Conservation (phyloP, 352 stramenopile species). For the Phytophthora hybrid region DNA sequence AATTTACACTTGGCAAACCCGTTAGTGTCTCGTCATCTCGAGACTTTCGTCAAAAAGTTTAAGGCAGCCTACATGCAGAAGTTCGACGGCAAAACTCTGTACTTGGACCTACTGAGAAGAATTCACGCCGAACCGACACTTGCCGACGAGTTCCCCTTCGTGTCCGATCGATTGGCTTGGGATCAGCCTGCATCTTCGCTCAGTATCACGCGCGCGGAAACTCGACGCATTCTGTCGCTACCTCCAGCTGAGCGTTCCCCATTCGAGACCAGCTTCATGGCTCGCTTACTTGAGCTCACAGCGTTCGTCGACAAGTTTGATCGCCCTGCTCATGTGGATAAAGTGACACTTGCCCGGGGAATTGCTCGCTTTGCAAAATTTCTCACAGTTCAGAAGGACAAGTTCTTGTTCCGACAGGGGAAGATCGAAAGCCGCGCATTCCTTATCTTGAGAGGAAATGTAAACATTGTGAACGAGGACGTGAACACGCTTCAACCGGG, state of each 20-base stretch:
- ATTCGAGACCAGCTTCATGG: slow-evolving; percentile 64
- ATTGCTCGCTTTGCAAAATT: slow-evolving; percentile 67
- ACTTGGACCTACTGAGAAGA: slow-evolving; percentile 72
- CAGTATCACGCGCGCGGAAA: slow-evolving; percentile 74
- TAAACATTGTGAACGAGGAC: slow-evolving; percentile 86
- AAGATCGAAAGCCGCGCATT: slow-evolving; percentile 83
- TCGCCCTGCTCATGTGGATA: slow-evolving; percentile 53
- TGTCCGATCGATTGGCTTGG: slow-evolving; percentile 62
- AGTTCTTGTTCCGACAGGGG: slow-evolving; percentile 73
- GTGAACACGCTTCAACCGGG: slow-evolving; percentile 39
- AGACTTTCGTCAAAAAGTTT: slow-evolving; percentile 83
- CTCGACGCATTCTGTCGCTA: slow-evolving; percentile 63
- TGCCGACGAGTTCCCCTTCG: slow-evolving; percentile 61
- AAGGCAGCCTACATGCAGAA: slow-evolving; percentile 81
- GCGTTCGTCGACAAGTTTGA: slow-evolving; percentile 78
- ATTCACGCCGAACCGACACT: slow-evolving; percentile 68
- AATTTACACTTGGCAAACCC: slow-evolving; percentile 77
- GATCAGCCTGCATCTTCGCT: slow-evolving; percentile 67
- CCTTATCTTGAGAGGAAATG: slow-evolving; percentile 76
- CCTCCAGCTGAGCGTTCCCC: slow-evolving; percentile 43
- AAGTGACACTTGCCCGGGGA: slow-evolving; percentile 58
- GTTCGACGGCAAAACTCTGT: slow-evolving; percentile 79
- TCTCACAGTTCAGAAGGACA: slow-evolving; percentile 56
- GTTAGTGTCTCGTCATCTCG: slow-evolving; percentile 67
- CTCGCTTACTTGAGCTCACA: slow-evolving; percentile 65